Conservation (phyloP, 495 filamentous ascomycete genomes). For the Copromyces sp. region DNA sequence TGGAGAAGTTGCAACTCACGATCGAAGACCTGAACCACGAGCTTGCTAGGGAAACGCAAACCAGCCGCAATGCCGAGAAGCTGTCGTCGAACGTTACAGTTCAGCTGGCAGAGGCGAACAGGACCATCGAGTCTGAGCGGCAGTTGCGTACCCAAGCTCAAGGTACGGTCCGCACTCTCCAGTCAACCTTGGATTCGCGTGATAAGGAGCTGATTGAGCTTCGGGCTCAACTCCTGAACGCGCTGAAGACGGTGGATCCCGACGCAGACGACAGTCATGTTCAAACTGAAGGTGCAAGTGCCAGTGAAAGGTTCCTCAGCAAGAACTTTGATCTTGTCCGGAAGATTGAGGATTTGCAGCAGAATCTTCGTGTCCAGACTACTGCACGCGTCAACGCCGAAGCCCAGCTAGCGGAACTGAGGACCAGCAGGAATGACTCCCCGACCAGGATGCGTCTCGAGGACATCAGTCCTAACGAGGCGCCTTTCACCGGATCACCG, state of each 20-base stretch:
- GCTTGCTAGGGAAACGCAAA: conserved; percentile 80
- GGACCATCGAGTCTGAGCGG: conserved; percentile 81
- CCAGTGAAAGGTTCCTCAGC: conserved; percentile 35
- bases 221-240: conserved; percentile 64
- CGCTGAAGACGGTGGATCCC: conserved; percentile 81
- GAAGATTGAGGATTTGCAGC: conserved; percentile 78
- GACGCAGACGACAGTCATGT: conserved; percentile 34
- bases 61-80: conserved; percentile 84
- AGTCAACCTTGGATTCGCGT: conserved; percentile 61
- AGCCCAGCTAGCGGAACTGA: conserved; percentile 68
- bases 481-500: conserved; percentile 66
- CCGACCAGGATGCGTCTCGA: conserved; percentile 61
- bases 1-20: conserved; percentile 82
- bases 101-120: conserved; percentile 81
- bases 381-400: conserved; percentile 78
- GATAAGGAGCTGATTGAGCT: conserved; percentile 72
- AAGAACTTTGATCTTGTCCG: conserved; percentile 74
- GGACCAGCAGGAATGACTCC: conserved; percentile 64
- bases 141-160: conserved; percentile 82
- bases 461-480: conserved; percentile 80
- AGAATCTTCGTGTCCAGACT: conserved; percentile 74
- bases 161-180: conserved; percentile 70
- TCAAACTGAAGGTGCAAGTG: conserved; percentile 35
- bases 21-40: conserved; percentile 94
- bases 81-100: conserved; percentile 69